phyloP scores from a whole-genome alignment of 768 basidiomycete genomes.

The Termitomyces eurrhizus region DNA sequence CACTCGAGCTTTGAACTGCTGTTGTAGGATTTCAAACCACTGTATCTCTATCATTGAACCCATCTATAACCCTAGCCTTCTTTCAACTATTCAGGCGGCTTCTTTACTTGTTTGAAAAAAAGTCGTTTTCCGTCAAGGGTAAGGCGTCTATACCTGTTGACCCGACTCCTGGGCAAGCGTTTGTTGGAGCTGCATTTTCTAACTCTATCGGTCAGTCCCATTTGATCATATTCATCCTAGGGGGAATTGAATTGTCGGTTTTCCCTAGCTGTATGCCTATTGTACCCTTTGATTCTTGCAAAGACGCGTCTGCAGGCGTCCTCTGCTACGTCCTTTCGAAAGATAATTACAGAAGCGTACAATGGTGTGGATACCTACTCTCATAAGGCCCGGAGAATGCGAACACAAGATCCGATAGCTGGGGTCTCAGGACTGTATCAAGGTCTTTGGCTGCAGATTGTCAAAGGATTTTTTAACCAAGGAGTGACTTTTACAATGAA shows the following conservation, averaged over 20 bases:
- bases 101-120: background rate
- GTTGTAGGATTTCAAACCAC: background rate
- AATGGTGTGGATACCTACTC: background rate
- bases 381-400: background rate
- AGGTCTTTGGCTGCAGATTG: background rate
- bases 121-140: background rate
- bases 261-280: background rate
- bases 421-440: background rate
- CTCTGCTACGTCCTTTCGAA: background rate
- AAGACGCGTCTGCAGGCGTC: background rate
- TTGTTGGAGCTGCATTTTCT: background rate
- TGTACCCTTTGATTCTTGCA: slow-evolving; percentile 1
- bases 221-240: background rate
- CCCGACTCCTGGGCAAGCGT: background rate
- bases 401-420: background rate
- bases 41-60: background rate
- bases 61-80: background rate
- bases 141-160: background rate
- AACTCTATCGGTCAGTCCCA: background rate
- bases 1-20: background rate
- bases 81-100: background rate
- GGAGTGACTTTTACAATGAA: background rate
- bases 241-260: too few species aligned
- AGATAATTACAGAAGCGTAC: background rate
- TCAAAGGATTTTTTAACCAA: background rate